Evolutionary conservation across 805 yeast genomes (phyloP), one percentile per base, ranked within the genome.

Genomic region (Brettanomyces nanus): DNA sequence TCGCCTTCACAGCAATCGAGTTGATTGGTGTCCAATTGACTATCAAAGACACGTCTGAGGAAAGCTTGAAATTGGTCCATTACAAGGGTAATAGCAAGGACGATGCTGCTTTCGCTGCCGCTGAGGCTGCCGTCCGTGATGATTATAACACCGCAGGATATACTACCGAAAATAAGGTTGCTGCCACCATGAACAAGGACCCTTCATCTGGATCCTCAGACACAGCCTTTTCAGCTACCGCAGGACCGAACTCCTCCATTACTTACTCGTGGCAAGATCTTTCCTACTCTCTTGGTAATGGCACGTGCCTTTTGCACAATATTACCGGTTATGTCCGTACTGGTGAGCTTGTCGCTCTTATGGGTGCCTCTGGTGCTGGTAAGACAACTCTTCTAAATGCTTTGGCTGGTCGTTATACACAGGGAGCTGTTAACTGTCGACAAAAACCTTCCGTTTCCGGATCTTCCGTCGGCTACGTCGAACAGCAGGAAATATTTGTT

Each of bases 291-390:
- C 44, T 57, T 5, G 49, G 47, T 18, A 52, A 45, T 22, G 36
- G 42, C 42, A 48, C 39, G 31, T 49, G 39, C 41, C 47, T 43
- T 40, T 26, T 65, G 46, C 48, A 56, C 43, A 26, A 41, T 36
- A 44, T 55, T 46, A 35, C 46, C 31, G 57, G 57, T 29, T 58
- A 38, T 56, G 39, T 54, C 45, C 46, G 54, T 30, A 67, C 68
- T 0, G 71, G 72, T 18, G 58, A 62, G 15, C 48, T 67, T 38
- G 64, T 69, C 21, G 68, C 72, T 1, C 52, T 67, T 21, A 66
- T 67, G 71, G 72, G 72, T 33, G 69, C 64, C 31, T 64, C 71
- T 13, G 74, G 73, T 42, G 70, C 71, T 9, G 73, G 73, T 43
- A 71, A 71, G 45, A 71, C 75, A 4, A 71, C 75, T 5, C 53